phyloP scores from a whole-genome alignment of 192 early-diverging fungal genomes.

The Neocallimastix lanati region DNA sequence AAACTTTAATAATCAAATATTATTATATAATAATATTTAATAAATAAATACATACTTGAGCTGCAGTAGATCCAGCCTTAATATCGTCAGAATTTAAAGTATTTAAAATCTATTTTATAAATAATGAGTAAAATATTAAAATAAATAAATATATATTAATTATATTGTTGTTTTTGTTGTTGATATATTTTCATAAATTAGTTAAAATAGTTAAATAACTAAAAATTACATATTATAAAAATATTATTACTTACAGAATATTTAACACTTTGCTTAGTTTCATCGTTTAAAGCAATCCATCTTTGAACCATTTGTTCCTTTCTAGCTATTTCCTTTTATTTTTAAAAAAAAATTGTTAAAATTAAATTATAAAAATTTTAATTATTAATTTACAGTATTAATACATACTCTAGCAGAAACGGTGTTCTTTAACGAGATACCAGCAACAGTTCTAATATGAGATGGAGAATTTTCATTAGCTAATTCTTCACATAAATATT shows the following conservation, averaged over 20 bases:
- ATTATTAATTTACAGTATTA: too few species aligned
- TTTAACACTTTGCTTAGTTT: neutral
- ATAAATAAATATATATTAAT: too few species aligned
- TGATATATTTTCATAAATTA: too few species aligned
- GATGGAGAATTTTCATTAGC: constrained; percentile 43
- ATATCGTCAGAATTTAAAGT: constrained; percentile 31
- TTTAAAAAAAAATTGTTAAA: too few species aligned
- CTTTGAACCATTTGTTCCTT: constrained; percentile 3
- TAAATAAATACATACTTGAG: constrained; percentile 50
- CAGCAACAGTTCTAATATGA: constrained; percentile 59
- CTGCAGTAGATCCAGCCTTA: constrained; percentile 44
- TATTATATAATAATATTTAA: too few species aligned
- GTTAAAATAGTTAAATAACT: too few species aligned
- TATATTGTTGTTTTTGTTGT: too few species aligned
- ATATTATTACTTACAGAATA: neutral
- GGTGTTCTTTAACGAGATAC: constrained; percentile 84
- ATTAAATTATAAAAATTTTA: too few species aligned
- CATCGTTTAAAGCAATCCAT: constrained; percentile 2
- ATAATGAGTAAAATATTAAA: neutral
- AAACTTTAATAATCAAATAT: too few species aligned
- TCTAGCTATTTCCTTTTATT: constrained; percentile 6
- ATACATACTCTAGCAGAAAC: constrained; percentile 65
- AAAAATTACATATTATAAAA: too few species aligned
- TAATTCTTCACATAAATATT: constrained; percentile 57
- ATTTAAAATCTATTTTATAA: neutral